A percentile compares a stretch with the other conserved stretches of the same genome.
Conservation (phyloP, 2,329 filamentous ascomycete genomes). For the Pseudovirgaria hyperparasitica region DNA sequence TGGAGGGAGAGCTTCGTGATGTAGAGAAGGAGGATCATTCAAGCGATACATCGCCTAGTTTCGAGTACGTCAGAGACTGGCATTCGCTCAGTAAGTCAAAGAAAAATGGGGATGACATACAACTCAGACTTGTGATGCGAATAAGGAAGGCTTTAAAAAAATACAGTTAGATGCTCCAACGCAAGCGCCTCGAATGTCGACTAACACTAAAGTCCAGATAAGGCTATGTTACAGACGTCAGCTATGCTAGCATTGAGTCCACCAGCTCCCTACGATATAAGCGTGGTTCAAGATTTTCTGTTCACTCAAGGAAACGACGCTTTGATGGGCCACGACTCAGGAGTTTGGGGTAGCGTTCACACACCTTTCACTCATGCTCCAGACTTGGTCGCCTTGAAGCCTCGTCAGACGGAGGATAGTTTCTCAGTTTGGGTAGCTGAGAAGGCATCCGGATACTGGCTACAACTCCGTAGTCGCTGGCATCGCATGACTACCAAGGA, state of each 20-base stretch:
- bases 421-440: constrained; percentile 8
- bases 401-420: constrained; percentile 8
- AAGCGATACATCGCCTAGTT: too few relatives aligned
- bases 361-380: constrained; percentile 1
- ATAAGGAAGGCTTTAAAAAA: constrained; percentile 7
- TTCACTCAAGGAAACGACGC: constrained; percentile 2
- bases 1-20: constrained; percentile 6
- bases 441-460: constrained; percentile 3
- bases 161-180: constrained; percentile 7
- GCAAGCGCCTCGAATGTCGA: neutral
- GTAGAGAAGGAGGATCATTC: constrained; percentile 4
- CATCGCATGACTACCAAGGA: too few relatives aligned
- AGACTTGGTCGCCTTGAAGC: constrained; percentile 8
- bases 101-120: constrained; percentile 4
- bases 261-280: constrained; percentile 8
- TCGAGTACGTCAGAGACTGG: constrained; percentile 4
- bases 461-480: too few relatives aligned
- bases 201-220: constrained; percentile 4
- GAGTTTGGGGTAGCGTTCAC: constrained; percentile 6
- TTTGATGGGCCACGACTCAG: constrained; percentile 6
- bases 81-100: constrained; percentile 4
- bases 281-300: constrained; percentile 9
- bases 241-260: constrained; percentile 5
- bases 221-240: constrained; percentile 10
- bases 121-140: constrained; percentile 6